Evolutionary conservation across 2,329 filamentous ascomycete genomes (phyloP).

Genomic region (Fusarium coffeatum): DNA sequence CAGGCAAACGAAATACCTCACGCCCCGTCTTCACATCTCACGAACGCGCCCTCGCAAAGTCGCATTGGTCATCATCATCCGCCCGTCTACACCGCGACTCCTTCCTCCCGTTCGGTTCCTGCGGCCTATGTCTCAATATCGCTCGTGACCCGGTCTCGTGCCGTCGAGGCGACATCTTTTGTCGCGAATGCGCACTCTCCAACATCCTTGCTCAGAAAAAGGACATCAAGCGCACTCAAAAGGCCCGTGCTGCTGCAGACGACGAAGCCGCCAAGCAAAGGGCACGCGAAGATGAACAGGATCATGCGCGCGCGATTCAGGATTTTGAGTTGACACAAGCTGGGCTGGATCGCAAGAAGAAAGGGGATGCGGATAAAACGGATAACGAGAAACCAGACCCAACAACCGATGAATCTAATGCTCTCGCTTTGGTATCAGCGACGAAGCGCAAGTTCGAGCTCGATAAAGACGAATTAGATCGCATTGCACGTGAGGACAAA

Average conservation of each 20-base stretch:
- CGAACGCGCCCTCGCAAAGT: slow-evolving; percentile 85
- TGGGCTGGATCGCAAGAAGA: slow-evolving; percentile 63
- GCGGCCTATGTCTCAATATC: slow-evolving; percentile 85
- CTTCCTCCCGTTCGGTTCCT: slow-evolving; percentile 91
- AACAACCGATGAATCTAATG: slow-evolving; percentile 8
- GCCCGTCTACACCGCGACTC: slow-evolving; percentile 91
- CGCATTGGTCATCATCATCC: slow-evolving; percentile 82
- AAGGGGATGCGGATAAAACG: slow-evolving; percentile 55
- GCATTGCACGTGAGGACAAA: slow-evolving; percentile 76
- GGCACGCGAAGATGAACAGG: slow-evolving; percentile 74
- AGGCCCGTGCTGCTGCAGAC: slow-evolving; percentile 69
- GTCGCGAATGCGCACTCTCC: slow-evolving; percentile 89
- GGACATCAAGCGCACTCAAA: slow-evolving; percentile 86
- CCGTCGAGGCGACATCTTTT: slow-evolving; percentile 88
- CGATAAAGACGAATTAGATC: slow-evolving; percentile 79
- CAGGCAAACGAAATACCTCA: slow-evolving; percentile 88
- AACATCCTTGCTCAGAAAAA: slow-evolving; percentile 93
- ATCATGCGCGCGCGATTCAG: slow-evolving; percentile 73
- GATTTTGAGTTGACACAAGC: slow-evolving; percentile 90
- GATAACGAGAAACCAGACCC: slow-evolving; percentile 2
- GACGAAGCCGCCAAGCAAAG: slow-evolving; percentile 71
- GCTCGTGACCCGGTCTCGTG: slow-evolving; percentile 88
- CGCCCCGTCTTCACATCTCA: slow-evolving; percentile 93
- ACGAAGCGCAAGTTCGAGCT: slow-evolving; percentile 79
- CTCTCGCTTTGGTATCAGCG: slow-evolving; percentile 34